Evolutionary conservation across 2,329 filamentous ascomycete species (phyloP), one percentile per base, ranked within the genome.

Genomic region (Ascochyta koolunga): DNA sequence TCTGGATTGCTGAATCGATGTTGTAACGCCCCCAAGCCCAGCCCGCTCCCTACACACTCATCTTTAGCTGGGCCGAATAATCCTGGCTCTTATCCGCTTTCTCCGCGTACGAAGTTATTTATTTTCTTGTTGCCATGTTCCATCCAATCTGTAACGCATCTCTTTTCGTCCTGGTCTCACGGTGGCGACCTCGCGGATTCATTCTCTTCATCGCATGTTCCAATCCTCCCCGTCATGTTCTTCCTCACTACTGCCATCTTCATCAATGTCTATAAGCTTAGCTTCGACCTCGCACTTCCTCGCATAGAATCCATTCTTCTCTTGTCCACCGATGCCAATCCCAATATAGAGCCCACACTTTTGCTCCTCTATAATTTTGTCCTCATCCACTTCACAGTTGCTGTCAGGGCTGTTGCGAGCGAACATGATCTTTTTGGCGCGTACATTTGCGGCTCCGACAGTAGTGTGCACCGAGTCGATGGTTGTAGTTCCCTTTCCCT

Each of bases 321-420:
- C 55, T 11, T 54, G 58, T 5, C 59, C 62, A 10, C 62, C 61
- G 1, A 66, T 39, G 0, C 65, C 65, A 10, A 67, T 67, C 4
- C 63, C 63, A 4, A 54, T 64, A 18, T 65, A 67, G 15, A 67
- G 29, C 1, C 63, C 65, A n/a, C 56, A 36, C 27, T 56, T 61
- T 15, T 59, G 32, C 31, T 67, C 61, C 46, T 66, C 63, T 18
- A 67, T 61, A 5, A 67, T 65, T 44, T 62, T 66, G 48, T 67
- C 63, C 13, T 61, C 33, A 38, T 67, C 65, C 24, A 65, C 54
- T 3, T 59, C 57, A 21, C 59, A 61, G 10, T 55, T 50, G 15
- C 58, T 45, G 1, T 54, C 58, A 24, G 58, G 31, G 9, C 29
- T 43, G 6, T 9, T 41, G 24, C 40, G 35, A 16, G 62, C 59